Base-by-base conservation (phyloP, 768 basidiomycete species). In the Lentinula edodes region DNA sequence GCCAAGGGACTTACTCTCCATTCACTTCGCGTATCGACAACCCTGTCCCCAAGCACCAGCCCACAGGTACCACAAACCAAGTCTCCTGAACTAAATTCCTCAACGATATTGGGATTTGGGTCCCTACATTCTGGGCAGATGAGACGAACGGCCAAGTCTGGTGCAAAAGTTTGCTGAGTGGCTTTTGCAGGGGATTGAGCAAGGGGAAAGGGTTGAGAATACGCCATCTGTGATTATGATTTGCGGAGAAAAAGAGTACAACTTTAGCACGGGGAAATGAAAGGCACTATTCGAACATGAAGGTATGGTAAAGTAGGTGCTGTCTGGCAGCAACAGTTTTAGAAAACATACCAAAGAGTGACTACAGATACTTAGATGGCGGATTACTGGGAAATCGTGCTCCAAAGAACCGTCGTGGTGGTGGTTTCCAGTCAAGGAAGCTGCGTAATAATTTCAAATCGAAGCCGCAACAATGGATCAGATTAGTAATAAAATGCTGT, bases 1-100 rank as follows among this genome's bases (percentile, higher is more conserved):
- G 36, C 35, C 10, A 42, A 28, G 16, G 9, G 13, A 85, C 91
- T 80, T 80, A 92, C 91, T 80, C 88, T 80, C 92, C 95, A 99
- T 88, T 99, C 97, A 77, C 93, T 95, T 73, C 96, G 81, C 41
- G 97, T 98, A 75, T 99, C 97, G 35, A 98, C 95, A 57, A 99
- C 87, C 66, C 94, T 84, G 73, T 98, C 97, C 68, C 96, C 96
- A 65, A 98, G 78, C 67, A 99, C 95, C 67, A 98, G 81, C 61
- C 95, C 94, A 80, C 94, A 96, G 64, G 83, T 83, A 70, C 90
- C 90, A 78, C 95, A 94, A 67, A 98, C 97, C 71, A 98, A 86
- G 77, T 99, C 97, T 69, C 97, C 97, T 66, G 91, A 91, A 70
- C 93, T 91, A 76, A 96, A 98, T 79, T 98, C 94, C 80, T 99